Base-by-base conservation (phyloP, 2,329 filamentous ascomycete genomes). In the Simplicillium aogashimaense region DNA sequence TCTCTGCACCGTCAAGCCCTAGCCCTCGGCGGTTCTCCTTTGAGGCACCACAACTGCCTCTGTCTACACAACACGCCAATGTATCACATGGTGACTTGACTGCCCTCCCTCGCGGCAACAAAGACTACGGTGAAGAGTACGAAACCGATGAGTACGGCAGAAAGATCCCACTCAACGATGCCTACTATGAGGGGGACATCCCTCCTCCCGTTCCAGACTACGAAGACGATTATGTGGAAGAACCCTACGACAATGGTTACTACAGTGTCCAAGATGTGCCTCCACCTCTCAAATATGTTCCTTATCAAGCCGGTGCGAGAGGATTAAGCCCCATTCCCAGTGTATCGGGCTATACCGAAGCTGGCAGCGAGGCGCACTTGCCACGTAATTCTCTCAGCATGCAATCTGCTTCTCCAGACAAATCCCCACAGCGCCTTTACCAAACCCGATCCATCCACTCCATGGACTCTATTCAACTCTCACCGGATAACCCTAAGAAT, bases 261-360 rank as follows among this genome's bases (percentile, higher is more conserved):
- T 77, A 75, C 50, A 69, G 64, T 48, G 70, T 69, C 3, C 78
- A 81, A 49, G 75, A 81, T 45, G 78, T 82, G 3, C 77, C 78
- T 2, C 73, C 76, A 3, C 77, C 76, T 13, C 60, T 80, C 20
- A 76, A 75, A 47, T 83, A 83, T 49, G 70, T 80, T n/a, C 76
- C 81, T 2, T 81, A 85, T 46, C 74, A 81, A 50, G 72, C 78
- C 10, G 77, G 83, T 49, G 73, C 77, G 39, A 81, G 85, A 33
- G 82, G 80, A 10, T 64, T 94, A 37, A 95, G 89, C 55, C 90
- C 90, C 1, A 89, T 94, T 44, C 89, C 92, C 50, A 95, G 89
- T 52, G 86, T 95, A 13, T 90, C 87, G 10, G 92, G 89, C 46
- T 90, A 88, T 52, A 82, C 78, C 4, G 80, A 88, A 51, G 77